phyloP scores from a whole-genome alignment of 441 rosid species.

The Corymbia citriodora region DNA sequence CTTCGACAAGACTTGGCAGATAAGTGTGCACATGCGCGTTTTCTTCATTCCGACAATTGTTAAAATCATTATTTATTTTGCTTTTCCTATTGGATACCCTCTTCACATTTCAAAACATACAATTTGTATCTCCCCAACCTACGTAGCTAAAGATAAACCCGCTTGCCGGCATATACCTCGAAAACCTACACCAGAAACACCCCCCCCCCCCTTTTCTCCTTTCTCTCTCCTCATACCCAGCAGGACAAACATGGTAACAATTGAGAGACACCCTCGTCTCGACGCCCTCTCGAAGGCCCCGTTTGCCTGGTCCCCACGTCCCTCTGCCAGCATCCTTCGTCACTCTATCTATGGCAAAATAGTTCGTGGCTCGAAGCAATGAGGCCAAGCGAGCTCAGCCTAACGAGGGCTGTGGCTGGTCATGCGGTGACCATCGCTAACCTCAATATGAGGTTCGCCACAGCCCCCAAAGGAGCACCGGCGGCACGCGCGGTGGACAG shows the following conservation, averaged over 20 bases:
- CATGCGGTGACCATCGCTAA: not conserved
- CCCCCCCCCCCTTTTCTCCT: not conserved
- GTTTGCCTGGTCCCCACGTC: not conserved
- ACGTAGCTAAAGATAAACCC: not conserved
- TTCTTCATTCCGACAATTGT: not conserved
- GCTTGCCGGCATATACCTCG: not conserved
- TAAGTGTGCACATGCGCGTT: not conserved
- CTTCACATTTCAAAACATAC: not conserved
- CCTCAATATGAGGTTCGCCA: not conserved
- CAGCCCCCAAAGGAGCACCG: not conserved
- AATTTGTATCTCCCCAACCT: not conserved
- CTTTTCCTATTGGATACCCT: not conserved
- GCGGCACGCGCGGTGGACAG: not conserved
- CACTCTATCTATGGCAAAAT: not conserved
- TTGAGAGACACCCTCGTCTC: not conserved
- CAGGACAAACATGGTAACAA: not conserved
- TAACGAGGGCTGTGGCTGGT: not conserved
- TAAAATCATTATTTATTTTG: not conserved
- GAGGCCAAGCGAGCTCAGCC: not conserved
- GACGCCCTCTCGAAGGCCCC: not conserved
- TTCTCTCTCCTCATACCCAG: not conserved
- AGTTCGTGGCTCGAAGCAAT: no score
- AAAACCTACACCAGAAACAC: not conserved
- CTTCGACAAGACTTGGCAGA: not conserved
- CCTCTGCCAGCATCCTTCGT: not conserved